phyloP scores from a whole-genome alignment of 2,329 filamentous ascomycete species.

The Diaporthe sp. region DNA sequence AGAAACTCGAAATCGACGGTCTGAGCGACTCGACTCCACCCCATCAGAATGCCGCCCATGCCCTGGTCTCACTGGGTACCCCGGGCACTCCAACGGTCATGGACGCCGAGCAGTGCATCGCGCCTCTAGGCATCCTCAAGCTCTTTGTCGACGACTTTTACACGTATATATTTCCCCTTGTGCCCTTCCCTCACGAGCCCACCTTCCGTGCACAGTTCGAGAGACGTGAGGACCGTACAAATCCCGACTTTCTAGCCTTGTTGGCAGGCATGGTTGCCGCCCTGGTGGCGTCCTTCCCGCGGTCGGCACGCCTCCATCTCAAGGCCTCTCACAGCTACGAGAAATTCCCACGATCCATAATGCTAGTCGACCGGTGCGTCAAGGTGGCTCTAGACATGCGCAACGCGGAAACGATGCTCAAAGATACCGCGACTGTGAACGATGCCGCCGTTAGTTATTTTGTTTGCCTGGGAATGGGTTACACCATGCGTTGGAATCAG shows the following conservation, averaged over 20 bases:
- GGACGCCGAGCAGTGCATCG: slow-evolving; percentile 75
- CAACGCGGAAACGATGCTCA: slow-evolving; percentile 64
- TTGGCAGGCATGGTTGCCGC: slow-evolving; percentile 80
- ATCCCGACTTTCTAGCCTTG: slow-evolving; percentile 76
- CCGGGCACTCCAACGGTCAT: slow-evolving; percentile 53
- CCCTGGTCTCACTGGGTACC: slow-evolving; percentile 59
- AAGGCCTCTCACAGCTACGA: slow-evolving; percentile 75
- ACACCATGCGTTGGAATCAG: slow-evolving; percentile 76
- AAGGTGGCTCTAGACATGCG: slow-evolving; percentile 77
- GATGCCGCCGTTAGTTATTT: slow-evolving; percentile 82
- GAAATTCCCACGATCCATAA: slow-evolving; percentile 76
- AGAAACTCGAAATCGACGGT: slow-evolving; percentile 51
- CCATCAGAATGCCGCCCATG: slow-evolving; percentile 62
- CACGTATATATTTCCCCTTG: slow-evolving; percentile 82
- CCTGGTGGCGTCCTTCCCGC: slow-evolving; percentile 82
- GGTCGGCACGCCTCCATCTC: slow-evolving; percentile 77
- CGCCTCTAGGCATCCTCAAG: slow-evolving; percentile 75
- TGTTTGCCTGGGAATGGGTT: slow-evolving; percentile 74
- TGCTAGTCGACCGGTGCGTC: slow-evolving; percentile 78
- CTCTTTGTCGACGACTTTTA: slow-evolving; percentile 85
- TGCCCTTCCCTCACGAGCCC: slow-evolving; percentile 83
- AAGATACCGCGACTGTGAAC: slow-evolving; percentile 62
- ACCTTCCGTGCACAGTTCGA: slow-evolving; percentile 79
- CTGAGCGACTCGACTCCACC: slow-evolving; percentile 50
- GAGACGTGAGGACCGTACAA: slow-evolving; percentile 74